phyloP scores from a whole-genome alignment of 1,139 yeast species.

The Suhomyces maxii region DNA sequence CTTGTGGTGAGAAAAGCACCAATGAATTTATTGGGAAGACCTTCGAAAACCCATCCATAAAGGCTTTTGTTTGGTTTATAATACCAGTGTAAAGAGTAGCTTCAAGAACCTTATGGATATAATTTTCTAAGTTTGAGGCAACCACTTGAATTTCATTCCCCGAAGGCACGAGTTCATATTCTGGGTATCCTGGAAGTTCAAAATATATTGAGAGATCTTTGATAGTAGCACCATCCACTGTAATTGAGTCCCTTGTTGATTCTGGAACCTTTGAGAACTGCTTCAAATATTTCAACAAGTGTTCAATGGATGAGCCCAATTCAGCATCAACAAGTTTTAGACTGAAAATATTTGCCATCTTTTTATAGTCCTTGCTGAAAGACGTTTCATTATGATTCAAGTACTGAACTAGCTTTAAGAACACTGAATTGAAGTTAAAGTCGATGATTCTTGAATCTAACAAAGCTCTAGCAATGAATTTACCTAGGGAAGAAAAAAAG shows the following conservation, averaged over 20 bases:
- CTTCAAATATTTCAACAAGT: conserved; percentile 47
- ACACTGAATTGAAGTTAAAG: conserved; percentile 70
- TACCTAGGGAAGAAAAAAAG: conserved; percentile 71
- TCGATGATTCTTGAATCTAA: conserved; percentile 86
- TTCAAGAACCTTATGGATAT: conserved; percentile 60
- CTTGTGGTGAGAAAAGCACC: conserved; percentile 69
- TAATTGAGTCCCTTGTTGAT: conserved; percentile 24
- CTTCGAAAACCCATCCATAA: conserved; percentile 77
- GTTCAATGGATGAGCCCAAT: conserved; percentile 61
- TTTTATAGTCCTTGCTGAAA: conserved; percentile 23
- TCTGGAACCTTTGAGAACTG: conserved; percentile 21
- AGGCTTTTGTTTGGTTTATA: conserved; percentile 61
- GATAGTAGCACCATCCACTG: conserved; percentile 44
- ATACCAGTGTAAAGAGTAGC: conserved; percentile 67
- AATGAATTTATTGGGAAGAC: conserved; percentile 82
- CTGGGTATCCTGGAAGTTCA: conserved; percentile 75
- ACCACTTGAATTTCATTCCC: conserved; percentile 58
- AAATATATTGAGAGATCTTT: conserved; percentile 62
- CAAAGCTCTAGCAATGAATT: conserved; percentile 82
- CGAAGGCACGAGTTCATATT: conserved; percentile 53
- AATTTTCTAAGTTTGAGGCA: conserved; percentile 54
- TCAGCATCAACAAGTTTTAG: conserved; percentile 58
- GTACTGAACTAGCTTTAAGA: conserved; percentile 54
- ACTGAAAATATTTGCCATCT: conserved; percentile 37
- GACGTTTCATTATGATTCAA: conserved; percentile 21